These are phyloP conservation scores for Solanum chmielewskii DNA, from an alignment of 257 asterid species.

Conservation along the genomic window DNA sequence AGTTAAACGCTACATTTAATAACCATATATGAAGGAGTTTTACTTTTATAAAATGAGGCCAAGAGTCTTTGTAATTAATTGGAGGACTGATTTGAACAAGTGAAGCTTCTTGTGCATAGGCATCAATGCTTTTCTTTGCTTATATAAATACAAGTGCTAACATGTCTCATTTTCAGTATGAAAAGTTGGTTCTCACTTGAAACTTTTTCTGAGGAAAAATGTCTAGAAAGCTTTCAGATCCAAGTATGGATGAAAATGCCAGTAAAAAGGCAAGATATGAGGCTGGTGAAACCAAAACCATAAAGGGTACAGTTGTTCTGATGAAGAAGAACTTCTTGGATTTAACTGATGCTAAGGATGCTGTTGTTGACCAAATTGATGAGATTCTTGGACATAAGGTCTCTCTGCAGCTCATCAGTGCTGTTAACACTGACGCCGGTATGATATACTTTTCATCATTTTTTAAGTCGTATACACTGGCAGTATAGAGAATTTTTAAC, in stretches of 20 bases:
- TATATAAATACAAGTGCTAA: neutral
- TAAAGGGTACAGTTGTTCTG: constrained; percentile 42
- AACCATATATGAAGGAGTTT: neutral
- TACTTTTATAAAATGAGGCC: neutral
- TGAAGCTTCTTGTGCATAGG: neutral
- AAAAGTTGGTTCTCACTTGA: neutral
- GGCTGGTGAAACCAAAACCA: neutral
- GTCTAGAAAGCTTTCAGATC: neutral
- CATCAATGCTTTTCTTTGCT: neutral
- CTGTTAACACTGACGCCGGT: constrained; percentile 15
- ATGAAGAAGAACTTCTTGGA: constrained; percentile 53
- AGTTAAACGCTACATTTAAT: neutral
- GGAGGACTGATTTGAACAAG: neutral
- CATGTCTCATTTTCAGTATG: neutral
- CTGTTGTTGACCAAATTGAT: constrained; percentile 28
- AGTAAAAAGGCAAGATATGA: neutral
- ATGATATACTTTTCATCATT: neutral
- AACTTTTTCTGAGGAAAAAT: neutral
- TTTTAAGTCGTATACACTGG: neutral
- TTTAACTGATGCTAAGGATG: constrained; percentile 26
- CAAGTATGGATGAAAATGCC: neutral
- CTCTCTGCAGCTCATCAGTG: constrained; percentile 35
- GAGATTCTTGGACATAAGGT: constrained; percentile 39
- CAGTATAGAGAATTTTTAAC: neutral
- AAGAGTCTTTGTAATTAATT: neutral